Base-by-base conservation (phyloP, 306 rosid genomes). In the Medicago lupulina region DNA sequence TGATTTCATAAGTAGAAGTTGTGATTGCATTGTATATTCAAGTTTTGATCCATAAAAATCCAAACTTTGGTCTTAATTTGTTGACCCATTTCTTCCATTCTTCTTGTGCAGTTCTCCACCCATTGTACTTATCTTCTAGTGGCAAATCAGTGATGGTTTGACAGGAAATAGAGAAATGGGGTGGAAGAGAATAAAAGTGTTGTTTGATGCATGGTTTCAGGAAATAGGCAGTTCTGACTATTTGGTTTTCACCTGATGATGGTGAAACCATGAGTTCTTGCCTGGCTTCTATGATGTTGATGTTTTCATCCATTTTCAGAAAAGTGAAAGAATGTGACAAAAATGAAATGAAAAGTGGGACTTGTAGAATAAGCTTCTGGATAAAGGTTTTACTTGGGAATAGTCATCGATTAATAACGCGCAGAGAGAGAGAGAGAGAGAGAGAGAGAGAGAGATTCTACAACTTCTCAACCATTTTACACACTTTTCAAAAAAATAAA, bases 21-120 rank as follows among this genome's bases (percentile, higher is more conserved):
- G 1, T 21, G 23, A 21, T 8, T 74, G 92, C 90, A 19, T 84
- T 63, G 54, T 67, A 47, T 10, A 91, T 91, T 3, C 88, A 88
- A 18, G 85, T 81, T 19, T 53, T 38, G 19, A 54, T 31, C 89
- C 89, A 89, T 41, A 74, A 1, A 12, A 15, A 0, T 64, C 71
- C 76, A 17, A 62, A 62, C 77, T 73, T 79, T 10, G 53, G 17
- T 49, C 49, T 69, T 66, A 87, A 36, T 9, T 14, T 39, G 9
- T 59, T 25, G 13, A 78, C 74, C 87, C 87, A 87, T 7, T 19
- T 60, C 0, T 38, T 71, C 89, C n/a, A n/a, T n/a, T n/a, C 87
- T 63, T 21, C 64, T 0, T 1, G 28, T 1, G 89, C 86, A 3
- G 1, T 0, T 0, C 8, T 8, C 87, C 91, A 83, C 3, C 89